phyloP scores from a whole-genome alignment of 129 eudicot species.

The Centrapalus pauciflorus region DNA sequence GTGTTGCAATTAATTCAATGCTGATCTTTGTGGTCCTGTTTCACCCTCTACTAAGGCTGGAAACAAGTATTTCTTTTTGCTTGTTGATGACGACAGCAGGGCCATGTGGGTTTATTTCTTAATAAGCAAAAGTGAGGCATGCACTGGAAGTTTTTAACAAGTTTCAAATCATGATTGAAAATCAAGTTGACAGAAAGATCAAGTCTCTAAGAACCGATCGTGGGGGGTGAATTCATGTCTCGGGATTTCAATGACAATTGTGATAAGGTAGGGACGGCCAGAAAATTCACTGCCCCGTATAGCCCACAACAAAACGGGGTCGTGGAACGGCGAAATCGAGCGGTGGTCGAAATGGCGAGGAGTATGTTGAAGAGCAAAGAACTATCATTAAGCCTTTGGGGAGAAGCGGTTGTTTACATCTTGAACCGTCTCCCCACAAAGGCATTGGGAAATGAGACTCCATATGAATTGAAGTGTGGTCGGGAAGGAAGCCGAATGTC shows the following conservation, averaged over 20 bases:
- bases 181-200: not conserved
- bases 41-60: not conserved
- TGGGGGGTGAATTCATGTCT: no score
- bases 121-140: not conserved
- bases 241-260: not conserved
- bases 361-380: not conserved
- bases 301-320: not conserved
- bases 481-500: not conserved
- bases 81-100: not conserved
- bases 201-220: not conserved
- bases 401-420: no score
- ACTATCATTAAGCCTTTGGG: not conserved
- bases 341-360: not conserved
- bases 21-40: not conserved
- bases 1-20: no score
- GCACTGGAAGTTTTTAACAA: not conserved
- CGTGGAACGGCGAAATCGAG: not conserved
- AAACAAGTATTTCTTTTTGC: not conserved
- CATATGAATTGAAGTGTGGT: not conserved
- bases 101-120: not conserved
- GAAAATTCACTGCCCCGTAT: not conserved
- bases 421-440: no score
- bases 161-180: not conserved
- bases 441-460: not conserved
- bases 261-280: not conserved